These are phyloP conservation scores for Amaranthus palmeri DNA, from an alignment of 148 eudicot genomes.

Conservation along the genomic window DNA sequence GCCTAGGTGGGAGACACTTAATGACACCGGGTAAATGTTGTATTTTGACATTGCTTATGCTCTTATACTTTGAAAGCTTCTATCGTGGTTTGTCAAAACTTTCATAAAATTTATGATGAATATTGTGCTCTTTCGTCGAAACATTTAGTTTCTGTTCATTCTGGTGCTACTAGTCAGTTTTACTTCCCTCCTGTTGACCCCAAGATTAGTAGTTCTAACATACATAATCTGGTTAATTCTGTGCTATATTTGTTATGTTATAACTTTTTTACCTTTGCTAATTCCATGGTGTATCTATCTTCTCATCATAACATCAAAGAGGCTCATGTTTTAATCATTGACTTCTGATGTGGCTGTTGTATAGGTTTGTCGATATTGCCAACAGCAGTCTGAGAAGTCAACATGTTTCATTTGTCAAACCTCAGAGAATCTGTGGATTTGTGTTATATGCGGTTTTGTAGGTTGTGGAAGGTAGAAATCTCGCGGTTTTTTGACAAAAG, in stretches of 20 bases:
- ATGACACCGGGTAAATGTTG: no score
- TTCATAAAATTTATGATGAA: background rate
- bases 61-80: background rate
- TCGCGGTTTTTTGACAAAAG: background rate
- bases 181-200: background rate
- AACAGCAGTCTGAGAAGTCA: conserved; percentile 92
- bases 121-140: background rate
- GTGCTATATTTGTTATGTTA: no score
- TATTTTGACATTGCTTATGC: background rate
- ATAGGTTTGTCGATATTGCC: conserved; percentile 96
- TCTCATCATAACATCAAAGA: background rate
- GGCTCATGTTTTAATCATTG: background rate
- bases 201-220: background rate
- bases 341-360: conserved; percentile 14
- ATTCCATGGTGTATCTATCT: background rate
- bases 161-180: background rate
- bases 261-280: no score
- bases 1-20: no score
- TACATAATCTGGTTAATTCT: background rate
- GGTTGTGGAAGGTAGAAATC: conserved; percentile 85
- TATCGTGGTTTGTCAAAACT: no score
- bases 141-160: background rate
- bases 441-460: conserved; percentile 88
- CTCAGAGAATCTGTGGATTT: conserved; percentile 91
- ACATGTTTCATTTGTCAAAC: conserved; percentile 86